These are phyloP conservation scores for Neurospora cerealis DNA, from an alignment of 495 filamentous ascomycete genomes.

Conservation along the genomic window DNA sequence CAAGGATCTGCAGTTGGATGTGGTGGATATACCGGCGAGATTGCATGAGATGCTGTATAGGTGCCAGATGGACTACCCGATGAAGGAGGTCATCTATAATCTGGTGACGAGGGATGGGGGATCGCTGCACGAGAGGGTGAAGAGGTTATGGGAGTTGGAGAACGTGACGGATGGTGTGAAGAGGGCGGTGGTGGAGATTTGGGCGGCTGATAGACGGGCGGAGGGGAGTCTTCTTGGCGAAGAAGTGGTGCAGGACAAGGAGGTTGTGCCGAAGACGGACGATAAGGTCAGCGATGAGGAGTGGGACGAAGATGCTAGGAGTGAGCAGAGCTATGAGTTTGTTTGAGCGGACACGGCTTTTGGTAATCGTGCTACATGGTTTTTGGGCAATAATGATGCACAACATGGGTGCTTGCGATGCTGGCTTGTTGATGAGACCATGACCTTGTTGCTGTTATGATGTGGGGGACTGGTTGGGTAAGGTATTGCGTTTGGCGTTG, in stretches of 20 bases:
- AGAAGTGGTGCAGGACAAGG: neutral
- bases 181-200: constrained; percentile 34
- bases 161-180: constrained; percentile 24
- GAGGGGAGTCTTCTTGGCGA: too few species aligned
- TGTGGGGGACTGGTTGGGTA: neutral
- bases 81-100: constrained; percentile 33
- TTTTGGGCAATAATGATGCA: too few species aligned
- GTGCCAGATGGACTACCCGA: constrained; percentile 30
- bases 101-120: constrained; percentile 14
- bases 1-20: constrained; percentile 22
- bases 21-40: constrained; percentile 16
- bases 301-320: constrained; percentile 10
- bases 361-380: too few species aligned
- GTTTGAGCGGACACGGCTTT: neutral
- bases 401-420: neutral
- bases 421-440: neutral
- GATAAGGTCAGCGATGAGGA: neutral
- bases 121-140: constrained; percentile 18
- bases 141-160: constrained; percentile 19
- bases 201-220: constrained; percentile 28
- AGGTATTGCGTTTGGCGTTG: neutral
- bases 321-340: neutral
- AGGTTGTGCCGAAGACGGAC: neutral
- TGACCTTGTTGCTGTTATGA: neutral
- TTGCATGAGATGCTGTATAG: constrained; percentile 28